Evolutionary conservation across 169 alveolate genomes (phyloP).

Genomic region (Plasmodium ovale): DNA sequence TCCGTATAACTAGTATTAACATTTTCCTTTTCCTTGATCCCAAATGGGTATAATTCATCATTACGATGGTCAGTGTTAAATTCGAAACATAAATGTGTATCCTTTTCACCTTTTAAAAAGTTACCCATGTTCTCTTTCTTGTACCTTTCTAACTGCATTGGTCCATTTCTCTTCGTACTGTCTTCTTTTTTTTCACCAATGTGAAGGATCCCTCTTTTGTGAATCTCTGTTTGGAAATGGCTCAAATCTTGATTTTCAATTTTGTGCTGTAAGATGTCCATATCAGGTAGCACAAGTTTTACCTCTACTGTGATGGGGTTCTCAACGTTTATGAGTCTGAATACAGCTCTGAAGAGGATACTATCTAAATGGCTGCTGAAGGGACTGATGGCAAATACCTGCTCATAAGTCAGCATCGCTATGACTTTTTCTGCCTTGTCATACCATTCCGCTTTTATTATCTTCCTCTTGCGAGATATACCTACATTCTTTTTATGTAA

Average conservation of each 20-base stretch:
- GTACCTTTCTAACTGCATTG: background rate
- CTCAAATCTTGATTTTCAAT: background rate
- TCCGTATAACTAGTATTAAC: background rate
- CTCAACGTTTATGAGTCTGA: conserved; percentile 37
- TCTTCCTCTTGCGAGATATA: conserved; percentile 36
- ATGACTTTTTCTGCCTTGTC: conserved; percentile 25
- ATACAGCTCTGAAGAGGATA: conserved; percentile 6
- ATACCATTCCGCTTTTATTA: conserved; percentile 71
- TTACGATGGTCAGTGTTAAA: background rate
- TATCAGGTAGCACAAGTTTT: conserved; percentile 42
- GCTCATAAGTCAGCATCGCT: conserved; percentile 49
- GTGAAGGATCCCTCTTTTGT: background rate
- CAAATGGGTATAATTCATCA: background rate
- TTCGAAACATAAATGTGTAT: background rate
- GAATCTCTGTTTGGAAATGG: background rate
- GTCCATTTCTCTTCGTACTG: background rate
- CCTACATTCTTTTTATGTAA: conserved; percentile 15
- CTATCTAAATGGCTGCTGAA: background rate
- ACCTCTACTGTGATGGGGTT: conserved; percentile 8
- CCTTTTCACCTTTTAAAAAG: background rate
- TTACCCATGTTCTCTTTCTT: background rate
- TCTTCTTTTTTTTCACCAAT: background rate
- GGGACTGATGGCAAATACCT: background rate
- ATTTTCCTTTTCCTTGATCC: background rate
- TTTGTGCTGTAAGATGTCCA: conserved; percentile 17